A percentile compares a stretch with the other conserved stretches of the same genome.
phyloP scores from a whole-genome alignment of 352 stramenopile species.

The Phytophthora niederhauseri region DNA sequence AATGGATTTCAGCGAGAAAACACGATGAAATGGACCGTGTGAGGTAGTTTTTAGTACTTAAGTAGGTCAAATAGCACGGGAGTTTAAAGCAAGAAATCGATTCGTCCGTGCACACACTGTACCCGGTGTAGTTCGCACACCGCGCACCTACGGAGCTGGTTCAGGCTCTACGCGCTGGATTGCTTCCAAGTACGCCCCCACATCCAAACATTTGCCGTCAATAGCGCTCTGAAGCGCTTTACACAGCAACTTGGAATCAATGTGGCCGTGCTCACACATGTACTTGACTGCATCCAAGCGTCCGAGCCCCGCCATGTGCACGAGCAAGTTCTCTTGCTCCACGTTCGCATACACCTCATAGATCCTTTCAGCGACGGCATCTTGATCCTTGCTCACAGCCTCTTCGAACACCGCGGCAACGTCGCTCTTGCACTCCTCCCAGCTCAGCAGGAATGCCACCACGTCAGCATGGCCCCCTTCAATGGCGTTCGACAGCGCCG shows the following conservation, averaged over 20 bases:
- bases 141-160: too few species aligned
- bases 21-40: too few species aligned
- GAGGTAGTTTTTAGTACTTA: too few species aligned
- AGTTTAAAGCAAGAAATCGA: too few species aligned
- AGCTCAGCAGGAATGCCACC: neutral
- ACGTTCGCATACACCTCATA: neutral
- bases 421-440: neutral
- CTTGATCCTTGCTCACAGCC: neutral
- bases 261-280: neutral
- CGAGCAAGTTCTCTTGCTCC: neutral
- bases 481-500: conserved; percentile 4
- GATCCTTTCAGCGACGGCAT: neutral
- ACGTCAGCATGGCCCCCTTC: neutral
- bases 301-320: neutral
- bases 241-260: neutral
- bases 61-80: too few species aligned
- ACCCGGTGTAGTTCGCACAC: too few species aligned
- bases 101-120: too few species aligned
- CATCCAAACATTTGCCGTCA: too few species aligned
- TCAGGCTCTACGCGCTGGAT: too few species aligned
- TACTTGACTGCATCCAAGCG: neutral
- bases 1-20: too few species aligned
- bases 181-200: too few species aligned
- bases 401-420: neutral
- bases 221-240: neutral